Percentiles rank a stretch among this genome's conserved stretches.
Evolutionary conservation across 352 stramenopile genomes (phyloP).

Genomic region (Phytopythium sindhum): DNA sequence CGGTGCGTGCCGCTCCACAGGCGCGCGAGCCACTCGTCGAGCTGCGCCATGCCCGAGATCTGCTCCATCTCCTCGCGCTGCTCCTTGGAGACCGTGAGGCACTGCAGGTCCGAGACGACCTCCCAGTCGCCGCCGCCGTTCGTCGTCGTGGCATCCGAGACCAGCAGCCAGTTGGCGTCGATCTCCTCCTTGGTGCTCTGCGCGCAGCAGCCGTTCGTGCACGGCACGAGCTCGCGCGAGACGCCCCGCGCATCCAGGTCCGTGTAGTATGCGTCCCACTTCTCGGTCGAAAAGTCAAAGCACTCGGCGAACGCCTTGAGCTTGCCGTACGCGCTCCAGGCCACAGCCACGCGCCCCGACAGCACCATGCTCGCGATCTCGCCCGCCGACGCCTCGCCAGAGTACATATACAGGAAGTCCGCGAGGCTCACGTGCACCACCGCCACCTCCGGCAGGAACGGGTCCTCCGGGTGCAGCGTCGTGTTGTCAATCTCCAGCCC

Average conservation of each 20-base stretch:
- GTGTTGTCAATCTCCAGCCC: constrained; percentile 50
- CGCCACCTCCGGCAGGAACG: constrained; percentile 58
- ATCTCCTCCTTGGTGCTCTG: constrained; percentile 73
- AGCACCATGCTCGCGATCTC: constrained; percentile 85
- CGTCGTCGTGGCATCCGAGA: constrained; percentile 58
- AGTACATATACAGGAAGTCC: constrained; percentile 89
- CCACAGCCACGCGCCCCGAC: constrained; percentile 77
- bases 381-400: constrained; percentile 61
- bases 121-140: constrained; percentile 60
- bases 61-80: constrained; percentile 61
- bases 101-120: constrained; percentile 63
- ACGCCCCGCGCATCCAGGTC: constrained; percentile 28
- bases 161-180: constrained; percentile 78
- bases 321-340: constrained; percentile 80
- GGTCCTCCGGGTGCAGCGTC: constrained; percentile 40
- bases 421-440: constrained; percentile 70
- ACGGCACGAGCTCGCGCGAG: constrained; percentile 26
- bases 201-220: constrained; percentile 57
- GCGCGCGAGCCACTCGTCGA: constrained; percentile 67
- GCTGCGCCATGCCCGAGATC: constrained; percentile 46
- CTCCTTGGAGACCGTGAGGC: constrained; percentile 50
- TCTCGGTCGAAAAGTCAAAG: constrained; percentile 83
- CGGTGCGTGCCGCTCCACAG: constrained; percentile 43
- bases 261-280: constrained; percentile 78
- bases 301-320: constrained; percentile 82